Evolutionary conservation across 176 grass and related monocot species (phyloP).

Genomic region (Aechmea fasciata): DNA sequence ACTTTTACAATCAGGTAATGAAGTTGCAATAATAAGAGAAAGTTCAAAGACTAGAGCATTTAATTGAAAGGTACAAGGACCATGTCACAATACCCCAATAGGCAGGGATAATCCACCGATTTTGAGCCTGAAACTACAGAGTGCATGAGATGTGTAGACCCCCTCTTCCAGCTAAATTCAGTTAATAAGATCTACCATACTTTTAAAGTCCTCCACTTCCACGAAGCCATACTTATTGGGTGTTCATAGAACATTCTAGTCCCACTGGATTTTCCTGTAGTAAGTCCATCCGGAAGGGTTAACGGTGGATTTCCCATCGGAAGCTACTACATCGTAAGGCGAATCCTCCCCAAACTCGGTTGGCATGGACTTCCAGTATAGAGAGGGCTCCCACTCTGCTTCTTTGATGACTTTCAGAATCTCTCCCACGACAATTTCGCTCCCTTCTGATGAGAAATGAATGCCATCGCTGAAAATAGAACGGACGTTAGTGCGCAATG

Average conservation of each 20-base stretch:
- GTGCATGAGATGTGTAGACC: too few relatives aligned
- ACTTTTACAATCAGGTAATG: too few relatives aligned
- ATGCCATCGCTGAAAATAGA: conserved; percentile 39
- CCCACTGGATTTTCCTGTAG: conserved; percentile 55
- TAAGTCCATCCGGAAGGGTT: conserved; percentile 56
- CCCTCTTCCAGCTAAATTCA: too few relatives aligned
- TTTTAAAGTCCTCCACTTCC: too few relatives aligned
- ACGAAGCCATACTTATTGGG: not conserved
- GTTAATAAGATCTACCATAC: too few relatives aligned
- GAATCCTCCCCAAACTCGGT: conserved; percentile 81
- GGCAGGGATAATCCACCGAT: too few relatives aligned
- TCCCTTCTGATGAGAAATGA: conserved; percentile 71
- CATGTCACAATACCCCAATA: too few relatives aligned
- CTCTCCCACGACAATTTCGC: conserved; percentile 47
- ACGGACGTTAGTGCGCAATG: not conserved
- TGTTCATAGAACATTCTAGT: conserved; percentile 16
- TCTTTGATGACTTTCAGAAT: conserved; percentile 58
- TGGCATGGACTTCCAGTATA: conserved; percentile 61
- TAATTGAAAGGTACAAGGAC: too few relatives aligned
- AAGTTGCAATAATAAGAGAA: too few relatives aligned
- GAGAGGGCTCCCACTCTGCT: conserved; percentile 75
- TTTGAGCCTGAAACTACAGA: too few relatives aligned
- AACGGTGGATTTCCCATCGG: conserved; percentile 44
- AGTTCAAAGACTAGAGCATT: too few relatives aligned
- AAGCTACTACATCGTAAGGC: conserved; percentile 47